phyloP scores from a whole-genome alignment of 345 rosid species.

The Eucalyptus brandiana region DNA sequence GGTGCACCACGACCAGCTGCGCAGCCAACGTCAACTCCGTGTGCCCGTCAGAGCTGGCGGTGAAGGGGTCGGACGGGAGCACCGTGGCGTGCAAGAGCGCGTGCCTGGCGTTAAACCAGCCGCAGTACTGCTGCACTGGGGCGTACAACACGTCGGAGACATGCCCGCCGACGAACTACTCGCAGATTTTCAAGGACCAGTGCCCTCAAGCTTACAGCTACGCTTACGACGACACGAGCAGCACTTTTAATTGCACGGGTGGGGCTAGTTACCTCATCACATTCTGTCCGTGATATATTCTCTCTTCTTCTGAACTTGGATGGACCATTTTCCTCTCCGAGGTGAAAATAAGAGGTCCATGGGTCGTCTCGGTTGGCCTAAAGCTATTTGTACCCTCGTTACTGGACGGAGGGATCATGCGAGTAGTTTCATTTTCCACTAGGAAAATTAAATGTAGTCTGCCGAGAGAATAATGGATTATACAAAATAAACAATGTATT shows the following conservation, averaged over 20 bases:
- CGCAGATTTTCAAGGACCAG: background rate
- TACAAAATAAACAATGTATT: too few relatives aligned
- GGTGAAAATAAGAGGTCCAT: background rate
- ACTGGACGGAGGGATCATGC: background rate
- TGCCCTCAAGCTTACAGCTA: background rate
- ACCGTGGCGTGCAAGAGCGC: background rate
- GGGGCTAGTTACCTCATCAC: background rate
- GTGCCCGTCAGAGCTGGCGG: background rate
- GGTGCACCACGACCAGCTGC: background rate
- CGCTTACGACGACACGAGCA: background rate
- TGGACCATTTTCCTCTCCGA: background rate
- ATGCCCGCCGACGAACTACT: background rate
- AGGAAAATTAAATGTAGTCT: background rate
- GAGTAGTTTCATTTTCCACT: background rate
- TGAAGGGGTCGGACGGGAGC: background rate
- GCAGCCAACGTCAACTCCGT: background rate
- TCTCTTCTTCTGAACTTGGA: background rate
- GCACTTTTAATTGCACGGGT: background rate
- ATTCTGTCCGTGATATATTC: background rate
- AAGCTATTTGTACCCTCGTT: background rate
- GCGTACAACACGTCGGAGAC: rapidly evolving
- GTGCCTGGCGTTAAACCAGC: background rate
- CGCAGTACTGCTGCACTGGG: background rate
- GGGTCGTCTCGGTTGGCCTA: background rate
- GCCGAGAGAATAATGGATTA: background rate